phyloP scores from a whole-genome alignment of 257 asterid genomes.

The Verbena officinalis region DNA sequence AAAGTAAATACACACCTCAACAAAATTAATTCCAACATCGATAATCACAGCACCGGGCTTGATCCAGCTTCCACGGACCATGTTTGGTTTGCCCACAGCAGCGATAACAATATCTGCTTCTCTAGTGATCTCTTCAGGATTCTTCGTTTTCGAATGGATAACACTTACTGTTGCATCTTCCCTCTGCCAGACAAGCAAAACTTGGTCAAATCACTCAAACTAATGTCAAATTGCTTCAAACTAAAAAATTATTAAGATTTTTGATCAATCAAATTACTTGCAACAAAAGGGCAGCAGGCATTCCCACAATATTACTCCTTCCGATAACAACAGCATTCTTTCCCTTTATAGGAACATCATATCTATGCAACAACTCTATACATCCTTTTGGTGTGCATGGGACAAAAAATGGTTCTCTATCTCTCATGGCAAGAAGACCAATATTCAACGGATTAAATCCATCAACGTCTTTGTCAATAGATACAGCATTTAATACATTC shows the following conservation, averaged over 20 bases:
- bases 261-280: constrained; percentile 44
- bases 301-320: constrained; percentile 76
- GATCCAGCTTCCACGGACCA: constrained; percentile 74
- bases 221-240: background rate
- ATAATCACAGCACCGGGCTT: constrained; percentile 67
- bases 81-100: constrained; percentile 64
- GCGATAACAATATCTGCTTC: constrained; percentile 63
- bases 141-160: constrained; percentile 64
- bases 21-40: constrained; percentile 70
- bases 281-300: constrained; percentile 63
- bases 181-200: constrained; percentile 39
- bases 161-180: constrained; percentile 68
- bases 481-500: constrained; percentile 26
- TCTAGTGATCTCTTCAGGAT: constrained; percentile 57
- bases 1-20: constrained; percentile 40
- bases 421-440: background rate
- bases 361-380: constrained; percentile 61
- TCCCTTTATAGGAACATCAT: constrained; percentile 58
- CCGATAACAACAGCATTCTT: constrained; percentile 65
- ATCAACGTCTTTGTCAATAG: constrained; percentile 1
- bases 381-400: constrained; percentile 46
- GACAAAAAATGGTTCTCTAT: background rate
- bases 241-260: background rate
- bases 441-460: constrained; percentile 1
- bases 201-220: background rate